Evolutionary conservation across 2,329 filamentous ascomycete genomes (phyloP).

Genomic region (Aspergillus pseudonomiae): DNA sequence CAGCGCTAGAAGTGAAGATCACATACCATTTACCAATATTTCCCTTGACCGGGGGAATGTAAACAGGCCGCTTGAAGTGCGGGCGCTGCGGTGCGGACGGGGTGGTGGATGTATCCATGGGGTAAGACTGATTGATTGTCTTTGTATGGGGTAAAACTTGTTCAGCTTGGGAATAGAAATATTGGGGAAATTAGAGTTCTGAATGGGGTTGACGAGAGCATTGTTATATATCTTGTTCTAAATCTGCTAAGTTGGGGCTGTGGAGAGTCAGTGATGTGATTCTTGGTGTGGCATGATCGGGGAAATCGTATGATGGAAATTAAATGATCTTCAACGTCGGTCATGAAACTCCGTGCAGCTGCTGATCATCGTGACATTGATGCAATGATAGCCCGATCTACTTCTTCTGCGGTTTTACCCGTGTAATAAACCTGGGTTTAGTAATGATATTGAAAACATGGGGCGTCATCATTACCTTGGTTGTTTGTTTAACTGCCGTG

Average conservation of each 20-base stretch:
- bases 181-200: neutral
- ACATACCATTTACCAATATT: constrained; percentile 15
- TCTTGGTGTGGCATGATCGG: neutral
- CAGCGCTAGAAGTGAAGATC: neutral
- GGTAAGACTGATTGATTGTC: neutral
- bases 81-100: constrained; percentile 12
- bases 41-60: constrained; percentile 5
- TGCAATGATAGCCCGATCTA: neutral
- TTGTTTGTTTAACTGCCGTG: neutral
- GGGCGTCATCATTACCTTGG: neutral
- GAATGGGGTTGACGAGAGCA: neutral
- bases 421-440: neutral
- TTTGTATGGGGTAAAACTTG: neutral
- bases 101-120: constrained; percentile 14
- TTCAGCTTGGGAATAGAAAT: neutral
- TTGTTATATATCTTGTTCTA: neutral
- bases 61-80: constrained; percentile 16
- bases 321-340: neutral
- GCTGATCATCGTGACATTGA: neutral
- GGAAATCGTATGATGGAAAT: constrained; percentile 1
- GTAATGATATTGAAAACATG: neutral
- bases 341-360: neutral
- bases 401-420: neutral
- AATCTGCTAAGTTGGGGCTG: neutral
- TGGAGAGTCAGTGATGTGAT: neutral